Conservation (phyloP, 1,139 yeast species). For the Debaryomyces robertsiae region DNA sequence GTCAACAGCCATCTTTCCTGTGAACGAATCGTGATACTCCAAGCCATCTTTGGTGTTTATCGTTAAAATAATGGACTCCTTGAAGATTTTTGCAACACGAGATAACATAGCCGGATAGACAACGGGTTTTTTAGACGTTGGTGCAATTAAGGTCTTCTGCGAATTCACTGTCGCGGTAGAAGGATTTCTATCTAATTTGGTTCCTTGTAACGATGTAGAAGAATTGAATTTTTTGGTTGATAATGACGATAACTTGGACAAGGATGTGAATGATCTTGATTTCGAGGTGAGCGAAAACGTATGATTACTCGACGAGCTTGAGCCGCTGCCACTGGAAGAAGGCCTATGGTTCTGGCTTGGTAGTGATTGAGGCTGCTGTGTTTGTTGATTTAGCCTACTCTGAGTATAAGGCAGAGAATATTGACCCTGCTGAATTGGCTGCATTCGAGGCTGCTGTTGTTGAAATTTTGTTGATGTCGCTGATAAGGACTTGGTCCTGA, state of each 20-base stretch:
- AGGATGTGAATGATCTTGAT: slow-evolving; percentile 47
- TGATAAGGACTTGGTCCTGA: slow-evolving; percentile 27
- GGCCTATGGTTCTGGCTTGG: slow-evolving; percentile 17
- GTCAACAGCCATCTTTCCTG: slow-evolving; percentile 94
- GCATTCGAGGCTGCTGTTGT: slow-evolving; percentile 20
- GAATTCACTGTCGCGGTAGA: slow-evolving; percentile 34
- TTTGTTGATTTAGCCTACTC: slow-evolving; percentile 8
- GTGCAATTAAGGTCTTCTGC: slow-evolving; percentile 41
- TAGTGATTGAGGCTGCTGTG: slow-evolving; percentile 11
- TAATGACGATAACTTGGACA: slow-evolving; percentile 44
- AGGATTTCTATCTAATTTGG: slow-evolving; percentile 33
- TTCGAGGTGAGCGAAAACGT: slow-evolving; percentile 45
- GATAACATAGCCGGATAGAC: slow-evolving; percentile 91
- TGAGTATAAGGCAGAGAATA: slow-evolving; percentile 11
- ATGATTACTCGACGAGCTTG: slow-evolving; percentile 31
- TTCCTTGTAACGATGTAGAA: slow-evolving; percentile 33
- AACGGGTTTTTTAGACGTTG: slow-evolving; percentile 55
- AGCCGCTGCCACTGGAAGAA: slow-evolving; percentile 24
- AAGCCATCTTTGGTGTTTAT: slow-evolving; percentile 92
- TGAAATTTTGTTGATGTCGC: slow-evolving; percentile 23
- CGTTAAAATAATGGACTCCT: slow-evolving; percentile 68
- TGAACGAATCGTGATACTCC: slow-evolving; percentile 90
- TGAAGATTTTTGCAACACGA: slow-evolving; percentile 78
- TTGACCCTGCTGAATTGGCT: slow-evolving; percentile 10
- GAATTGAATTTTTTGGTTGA: slow-evolving; percentile 46